Base-by-base conservation (phyloP, 108 stramenopile species). In the Nannochloropsis gaditana region DNA sequence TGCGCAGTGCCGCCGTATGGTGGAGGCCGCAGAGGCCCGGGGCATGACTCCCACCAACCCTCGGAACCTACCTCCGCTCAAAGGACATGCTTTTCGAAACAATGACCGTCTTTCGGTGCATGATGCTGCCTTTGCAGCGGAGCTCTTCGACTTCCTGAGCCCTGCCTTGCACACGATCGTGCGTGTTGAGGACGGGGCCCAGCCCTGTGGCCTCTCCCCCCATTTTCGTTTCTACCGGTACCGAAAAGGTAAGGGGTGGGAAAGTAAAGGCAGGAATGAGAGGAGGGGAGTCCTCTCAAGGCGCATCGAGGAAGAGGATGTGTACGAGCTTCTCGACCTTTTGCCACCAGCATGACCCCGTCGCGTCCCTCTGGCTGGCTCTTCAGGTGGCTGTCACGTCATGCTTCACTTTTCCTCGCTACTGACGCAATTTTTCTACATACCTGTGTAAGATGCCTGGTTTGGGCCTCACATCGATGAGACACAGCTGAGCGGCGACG, bases 1-100 rank as follows among this genome's bases (percentile, higher is more conserved):
- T 4, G 19, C 15, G 59, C 59, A 73, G n/a, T 73, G 59, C 59
- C 59, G 59, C 15, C 59, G 59, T n/a, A 73, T 73, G 59, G 19
- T 73, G 3, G 19, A 73, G n/a, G 59, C 59, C n/a, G 59, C 59
- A n/a, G 59, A 2, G 6, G 59, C 3, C 15, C 59, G n/a, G n/a
- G 59, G 59, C 59, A 73, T 73, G 59, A 73, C 59, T n/a, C 59
- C 59, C n/a, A 73, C 59, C 8, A 73, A 73, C 59, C 59, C 59
- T n/a, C 59, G 59, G 4, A 73, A 73, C 8, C 59, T 73, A 15
- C 19, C 59, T n/a, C 59, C 59, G 15, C 59, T n/a, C 59, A 73
- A 73, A 73, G 59, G 59, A 4, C 59, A 73, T 6, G 59, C 59
- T n/a, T 73, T 73, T 73, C 59, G 59, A 73, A 73, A 73, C 59